Percentiles rank a stretch among this genome's conserved stretches.
Evolutionary conservation across 1,284 basidiomycete species (phyloP).

Genomic region (Phaffia rhodozyma): DNA sequence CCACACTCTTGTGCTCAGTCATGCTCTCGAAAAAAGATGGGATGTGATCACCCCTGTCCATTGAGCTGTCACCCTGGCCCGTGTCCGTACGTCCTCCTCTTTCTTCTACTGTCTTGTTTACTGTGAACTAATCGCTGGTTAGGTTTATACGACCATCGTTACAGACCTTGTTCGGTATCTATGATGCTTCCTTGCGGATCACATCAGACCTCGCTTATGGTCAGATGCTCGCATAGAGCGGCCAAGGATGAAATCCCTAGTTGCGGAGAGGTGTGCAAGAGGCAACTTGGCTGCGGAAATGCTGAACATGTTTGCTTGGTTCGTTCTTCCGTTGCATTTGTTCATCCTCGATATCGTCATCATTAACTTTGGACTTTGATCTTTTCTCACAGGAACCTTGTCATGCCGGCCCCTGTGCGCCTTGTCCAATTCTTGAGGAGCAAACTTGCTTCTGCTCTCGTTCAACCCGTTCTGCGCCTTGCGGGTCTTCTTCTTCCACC

Average conservation of each 20-base stretch:
- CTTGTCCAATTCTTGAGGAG: conserved; percentile 47
- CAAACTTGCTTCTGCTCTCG: conserved; percentile 63
- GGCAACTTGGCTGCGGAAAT: conserved; percentile 51
- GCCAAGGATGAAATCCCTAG: conserved; percentile 40
- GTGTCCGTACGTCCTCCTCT: conserved; percentile 42
- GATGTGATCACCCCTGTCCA: conserved; percentile 57
- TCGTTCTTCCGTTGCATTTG: background rate
- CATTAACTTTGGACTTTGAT: background rate
- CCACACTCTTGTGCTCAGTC: conserved; percentile 35
- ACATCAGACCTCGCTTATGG: conserved; percentile 46
- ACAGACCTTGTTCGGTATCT: conserved; percentile 44
- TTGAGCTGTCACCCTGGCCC: conserved; percentile 59
- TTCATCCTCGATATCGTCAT: background rate
- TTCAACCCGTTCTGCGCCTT: conserved; percentile 7
- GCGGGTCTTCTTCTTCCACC: background rate
- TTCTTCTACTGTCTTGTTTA: background rate
- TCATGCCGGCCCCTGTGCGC: conserved; percentile 57
- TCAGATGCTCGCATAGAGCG: conserved; percentile 48
- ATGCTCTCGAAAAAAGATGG: conserved; percentile 52
- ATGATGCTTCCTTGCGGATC: conserved; percentile 54
- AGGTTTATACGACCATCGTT: background rate
- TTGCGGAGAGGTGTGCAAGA: conserved; percentile 55
- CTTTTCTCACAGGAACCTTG: conserved; percentile 39
- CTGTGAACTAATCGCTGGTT: background rate
- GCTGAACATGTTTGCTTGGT: conserved; percentile 40